Evolutionary conservation across 108 stramenopile genomes (phyloP).

Genomic region (Cyclotella atomus): DNA sequence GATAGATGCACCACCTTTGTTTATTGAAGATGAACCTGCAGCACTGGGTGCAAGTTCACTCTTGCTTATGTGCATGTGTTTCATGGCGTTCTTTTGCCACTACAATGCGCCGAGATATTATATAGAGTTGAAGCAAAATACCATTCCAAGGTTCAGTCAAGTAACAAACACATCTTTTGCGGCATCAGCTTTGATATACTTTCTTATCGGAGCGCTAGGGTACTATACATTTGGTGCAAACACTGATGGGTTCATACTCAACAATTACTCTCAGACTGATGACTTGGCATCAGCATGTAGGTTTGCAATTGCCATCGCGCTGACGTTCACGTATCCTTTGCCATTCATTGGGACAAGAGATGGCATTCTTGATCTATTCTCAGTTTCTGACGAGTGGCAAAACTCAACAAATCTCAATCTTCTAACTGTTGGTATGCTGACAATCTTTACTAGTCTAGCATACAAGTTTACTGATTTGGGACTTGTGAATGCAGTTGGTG

Average conservation of each 20-base stretch:
- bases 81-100: slow-evolving; percentile 60
- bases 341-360: slow-evolving; percentile 83
- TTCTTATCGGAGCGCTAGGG: slow-evolving; percentile 66
- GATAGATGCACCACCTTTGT: neutral
- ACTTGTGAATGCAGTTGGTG: slow-evolving; percentile 76
- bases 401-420: slow-evolving; percentile 54
- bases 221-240: slow-evolving; percentile 82
- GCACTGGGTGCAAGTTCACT: slow-evolving; percentile 20
- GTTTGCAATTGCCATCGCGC: slow-evolving; percentile 68
- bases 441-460: slow-evolving; percentile 50
- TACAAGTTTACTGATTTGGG: slow-evolving; percentile 61
- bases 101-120: slow-evolving; percentile 90
- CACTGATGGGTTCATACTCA: slow-evolving; percentile 75
- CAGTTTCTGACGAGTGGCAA: slow-evolving; percentile 43
- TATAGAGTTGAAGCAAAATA: slow-evolving; percentile 78
- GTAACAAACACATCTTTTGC: slow-evolving; percentile 69
- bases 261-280: slow-evolving; percentile 84
- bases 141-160: slow-evolving; percentile 55
- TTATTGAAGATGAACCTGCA: slow-evolving; percentile 5
- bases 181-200: slow-evolving; percentile 56
- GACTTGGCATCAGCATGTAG: slow-evolving; percentile 74
- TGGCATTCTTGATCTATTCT: slow-evolving; percentile 61
- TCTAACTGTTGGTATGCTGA: slow-evolving; percentile 53
- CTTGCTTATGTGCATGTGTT: slow-evolving; percentile 62
- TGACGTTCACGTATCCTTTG: slow-evolving; percentile 85